Conservation (phyloP, 352 stramenopile genomes). For the Globisporangium polare region DNA sequence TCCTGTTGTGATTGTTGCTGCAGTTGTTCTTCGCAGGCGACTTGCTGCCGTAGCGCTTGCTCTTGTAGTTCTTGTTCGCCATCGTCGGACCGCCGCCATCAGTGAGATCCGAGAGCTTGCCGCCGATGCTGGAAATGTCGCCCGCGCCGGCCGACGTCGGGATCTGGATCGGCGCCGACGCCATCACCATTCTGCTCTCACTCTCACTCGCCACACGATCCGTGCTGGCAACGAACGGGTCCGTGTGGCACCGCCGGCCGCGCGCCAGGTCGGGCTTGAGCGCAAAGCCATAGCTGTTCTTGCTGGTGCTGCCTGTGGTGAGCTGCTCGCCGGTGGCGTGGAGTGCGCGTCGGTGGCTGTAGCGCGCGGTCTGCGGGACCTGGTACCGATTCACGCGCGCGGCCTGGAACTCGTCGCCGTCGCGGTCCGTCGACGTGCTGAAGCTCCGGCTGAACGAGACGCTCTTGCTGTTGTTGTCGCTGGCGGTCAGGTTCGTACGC, state of each 20-base stretch:
- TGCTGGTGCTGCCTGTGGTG: not conserved
- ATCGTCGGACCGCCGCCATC: not conserved
- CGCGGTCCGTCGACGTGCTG: conserved; percentile 22
- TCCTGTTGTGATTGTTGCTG: not conserved
- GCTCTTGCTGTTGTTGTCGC: not conserved
- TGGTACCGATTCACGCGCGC: conserved; percentile 18
- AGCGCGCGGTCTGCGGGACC: conserved; percentile 1
- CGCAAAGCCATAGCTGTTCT: conserved; percentile 20
- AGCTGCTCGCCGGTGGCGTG: not conserved
- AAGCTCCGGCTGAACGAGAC: conserved; percentile 22
- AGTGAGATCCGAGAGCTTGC: conserved; percentile 17
- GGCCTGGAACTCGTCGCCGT: conserved; percentile 20
- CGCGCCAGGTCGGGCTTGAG: conserved; percentile 20
- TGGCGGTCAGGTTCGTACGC: not conserved
- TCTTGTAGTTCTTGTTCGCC: not conserved
- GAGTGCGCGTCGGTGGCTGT: conserved; percentile 3
- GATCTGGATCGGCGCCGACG: conserved; percentile 67
- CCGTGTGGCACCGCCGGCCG: conserved; percentile 28
- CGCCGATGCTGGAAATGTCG: not conserved
- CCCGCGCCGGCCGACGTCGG: conserved; percentile 19
- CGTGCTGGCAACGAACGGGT: conserved; percentile 26
- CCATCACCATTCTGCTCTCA: conserved; percentile 4
- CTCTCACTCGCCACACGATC: conserved; percentile 7
- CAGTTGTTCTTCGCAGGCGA: not conserved
- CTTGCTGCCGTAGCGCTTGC: not conserved